Conservation (phyloP, 805 yeast genomes). For the Candida jianshihensis region DNA sequence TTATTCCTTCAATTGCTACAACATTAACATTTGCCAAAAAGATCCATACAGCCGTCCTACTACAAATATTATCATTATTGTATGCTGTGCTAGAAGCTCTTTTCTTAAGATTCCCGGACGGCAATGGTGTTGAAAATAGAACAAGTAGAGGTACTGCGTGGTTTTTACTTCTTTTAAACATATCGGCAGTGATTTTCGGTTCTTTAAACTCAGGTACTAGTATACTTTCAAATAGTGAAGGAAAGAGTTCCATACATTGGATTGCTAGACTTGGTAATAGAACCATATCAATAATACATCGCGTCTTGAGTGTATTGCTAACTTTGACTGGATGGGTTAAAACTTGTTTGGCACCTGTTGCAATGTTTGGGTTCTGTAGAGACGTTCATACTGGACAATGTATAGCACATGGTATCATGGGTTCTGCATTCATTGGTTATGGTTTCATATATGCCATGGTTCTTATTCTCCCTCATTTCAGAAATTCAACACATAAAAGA, state of each 20-base stretch:
- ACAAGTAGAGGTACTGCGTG: conserved; percentile 66
- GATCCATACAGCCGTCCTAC: conserved; percentile 34
- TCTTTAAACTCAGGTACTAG: conserved; percentile 47
- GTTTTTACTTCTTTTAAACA: conserved; percentile 44
- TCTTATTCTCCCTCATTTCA: conserved; percentile 68
- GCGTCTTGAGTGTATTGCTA: conserved; percentile 37
- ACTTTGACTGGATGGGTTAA: conserved; percentile 71
- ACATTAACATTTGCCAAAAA: conserved; percentile 49
- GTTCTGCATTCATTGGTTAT: conserved; percentile 75
- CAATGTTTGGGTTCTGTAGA: conserved; percentile 83
- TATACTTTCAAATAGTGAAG: conserved; percentile 18
- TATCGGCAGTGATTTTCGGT: conserved; percentile 46
- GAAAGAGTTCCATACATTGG: conserved; percentile 24
- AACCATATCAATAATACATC: conserved; percentile 30
- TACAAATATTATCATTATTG: conserved; percentile 39
- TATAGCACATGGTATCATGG: conserved; percentile 96
- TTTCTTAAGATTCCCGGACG: conserved; percentile 56
- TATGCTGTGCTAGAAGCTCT: conserved; percentile 53
- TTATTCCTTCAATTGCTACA: conserved; percentile 52
- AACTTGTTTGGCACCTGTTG: conserved; percentile 72
- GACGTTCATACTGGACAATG: conserved; percentile 86
- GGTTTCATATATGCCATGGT: conserved; percentile 66
- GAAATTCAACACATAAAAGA: conserved; percentile 40
- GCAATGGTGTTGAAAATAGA: conserved; percentile 56
- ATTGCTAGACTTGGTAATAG: conserved; percentile 32